Evolutionary conservation across 2,329 filamentous ascomycete genomes (phyloP), one percentile per base, ranked within the genome.

Genomic region (Metarhizium humberi): DNA sequence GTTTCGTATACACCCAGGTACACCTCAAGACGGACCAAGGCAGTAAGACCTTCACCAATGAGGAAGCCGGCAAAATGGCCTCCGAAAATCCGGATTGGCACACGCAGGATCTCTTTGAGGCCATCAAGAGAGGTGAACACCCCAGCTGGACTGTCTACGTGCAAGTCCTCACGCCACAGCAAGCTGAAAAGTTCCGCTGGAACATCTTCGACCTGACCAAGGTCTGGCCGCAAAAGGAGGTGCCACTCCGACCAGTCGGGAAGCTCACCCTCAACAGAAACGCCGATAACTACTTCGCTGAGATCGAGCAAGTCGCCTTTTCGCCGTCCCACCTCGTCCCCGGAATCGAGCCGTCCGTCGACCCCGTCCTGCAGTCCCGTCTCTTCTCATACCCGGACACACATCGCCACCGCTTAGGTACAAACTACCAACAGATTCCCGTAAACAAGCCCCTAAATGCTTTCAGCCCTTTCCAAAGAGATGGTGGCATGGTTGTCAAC

Each of bases 171-270:
- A 79, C 76, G 18, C 82, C 83, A 1, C 78, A 81, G 4, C 25
- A 25, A 4, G 25, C 25, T 25, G 25, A 25, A 25, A 25, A 25
- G 25, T 25, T 25, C 25, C 3, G 25, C 25, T 84, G 78, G 74
- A 85, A 84, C 67, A 73, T 87, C 58, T 86, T 89, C 58, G 86
- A 88, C 63, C 71, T 86, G 25, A 88, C 85, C 52, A 86, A 87
- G 69, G 77, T 85, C 62, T 87, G 84, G 84, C 84, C 84, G 2
- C 80, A 86, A 57, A 72, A 68, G 25, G 76, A 85, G 6, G 80
- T 32, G 85, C 85, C 2, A 72, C 25, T 86, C 13, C 75, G 80
- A 18, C 78, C 74, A 49, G 75, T 88, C 54, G 85, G 84, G 51
- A 77, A 78, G 57, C 25, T 25, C 69, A 85, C 80, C 0, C 75